Percentiles rank a stretch among this genome's conserved stretches.
Conservation (phyloP, 148 eudicot genomes). For the Rhododendron simsii region DNA sequence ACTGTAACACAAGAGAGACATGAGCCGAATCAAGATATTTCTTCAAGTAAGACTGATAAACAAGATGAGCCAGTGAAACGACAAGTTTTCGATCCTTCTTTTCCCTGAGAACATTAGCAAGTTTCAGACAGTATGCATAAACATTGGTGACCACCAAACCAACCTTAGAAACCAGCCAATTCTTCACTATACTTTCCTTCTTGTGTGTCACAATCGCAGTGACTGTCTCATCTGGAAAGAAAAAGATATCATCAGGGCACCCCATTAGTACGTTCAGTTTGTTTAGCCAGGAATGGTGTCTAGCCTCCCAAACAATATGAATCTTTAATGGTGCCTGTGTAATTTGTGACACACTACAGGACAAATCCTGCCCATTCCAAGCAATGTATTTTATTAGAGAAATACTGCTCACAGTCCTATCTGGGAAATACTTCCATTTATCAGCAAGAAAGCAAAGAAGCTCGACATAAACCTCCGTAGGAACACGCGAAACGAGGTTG, state of each 20-base stretch:
- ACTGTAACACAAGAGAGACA: neutral
- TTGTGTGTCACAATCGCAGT: conserved; percentile 6
- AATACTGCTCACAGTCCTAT: neutral
- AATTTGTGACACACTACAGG: conserved; percentile 2
- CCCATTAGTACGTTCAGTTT: conserved; percentile 33
- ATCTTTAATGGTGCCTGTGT: neutral
- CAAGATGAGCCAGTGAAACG: conserved; percentile 28
- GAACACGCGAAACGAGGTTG: conserved; percentile 1
- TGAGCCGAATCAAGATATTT: neutral
- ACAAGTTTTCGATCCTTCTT: conserved; percentile 7
- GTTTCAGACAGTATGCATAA: conserved; percentile 15
- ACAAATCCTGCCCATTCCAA: neutral
- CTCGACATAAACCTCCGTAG: neutral
- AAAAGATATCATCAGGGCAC: conserved; percentile 18
- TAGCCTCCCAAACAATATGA: conserved; percentile 4
- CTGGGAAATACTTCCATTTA: neutral
- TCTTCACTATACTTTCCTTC: neutral
- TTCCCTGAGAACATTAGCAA: neutral
- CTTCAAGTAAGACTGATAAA: conserved; percentile 26
- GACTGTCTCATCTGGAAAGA: conserved; percentile 18
- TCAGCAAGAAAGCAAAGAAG: conserved; percentile 9
- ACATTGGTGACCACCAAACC: conserved; percentile 5
- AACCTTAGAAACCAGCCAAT: conserved; percentile 14
- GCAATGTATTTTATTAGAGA: neutral
- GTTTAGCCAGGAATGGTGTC: conserved; percentile 34